These are phyloP conservation scores for Backusella westeae DNA, from an alignment of 192 early-diverging fungal species.

Conservation along the genomic window DNA sequence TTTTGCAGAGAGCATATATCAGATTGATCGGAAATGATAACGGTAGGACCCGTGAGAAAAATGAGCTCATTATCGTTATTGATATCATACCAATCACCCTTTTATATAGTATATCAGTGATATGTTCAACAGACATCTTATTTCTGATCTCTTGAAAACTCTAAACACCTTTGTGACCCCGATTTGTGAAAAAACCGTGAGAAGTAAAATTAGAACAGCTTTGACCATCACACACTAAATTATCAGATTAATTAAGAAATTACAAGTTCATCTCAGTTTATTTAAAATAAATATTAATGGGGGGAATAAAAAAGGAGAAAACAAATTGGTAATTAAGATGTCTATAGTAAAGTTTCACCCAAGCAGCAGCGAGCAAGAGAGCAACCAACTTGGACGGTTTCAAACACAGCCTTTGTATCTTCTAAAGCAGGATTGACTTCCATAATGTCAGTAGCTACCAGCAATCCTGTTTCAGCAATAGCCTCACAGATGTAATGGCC, in stretches of 20 bases:
- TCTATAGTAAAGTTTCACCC: slow-evolving; percentile 79
- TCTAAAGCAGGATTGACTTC: slow-evolving; percentile 91
- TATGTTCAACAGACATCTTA: background rate
- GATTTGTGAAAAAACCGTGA: background rate
- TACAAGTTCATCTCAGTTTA: background rate
- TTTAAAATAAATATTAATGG: background rate
- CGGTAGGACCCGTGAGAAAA: background rate
- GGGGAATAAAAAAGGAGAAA: background rate
- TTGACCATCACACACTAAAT: background rate
- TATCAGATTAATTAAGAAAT: background rate
- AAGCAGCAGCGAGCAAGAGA: slow-evolving; percentile 82
- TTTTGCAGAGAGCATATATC: background rate
- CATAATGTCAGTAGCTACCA: slow-evolving; percentile 92
- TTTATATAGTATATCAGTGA: background rate
- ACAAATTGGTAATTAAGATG: background rate
- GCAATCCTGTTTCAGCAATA: slow-evolving; percentile 79
- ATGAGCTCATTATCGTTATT: background rate
- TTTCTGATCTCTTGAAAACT: background rate
- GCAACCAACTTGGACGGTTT: slow-evolving; percentile 90
- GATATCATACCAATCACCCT: background rate
- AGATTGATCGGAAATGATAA: background rate
- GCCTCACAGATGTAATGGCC: slow-evolving; percentile 97
- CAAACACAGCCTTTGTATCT: slow-evolving; percentile 67
- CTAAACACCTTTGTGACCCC: background rate
- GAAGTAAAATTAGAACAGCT: background rate